phyloP scores from a whole-genome alignment of 768 basidiomycete species.

The Boletus coccyginus region DNA sequence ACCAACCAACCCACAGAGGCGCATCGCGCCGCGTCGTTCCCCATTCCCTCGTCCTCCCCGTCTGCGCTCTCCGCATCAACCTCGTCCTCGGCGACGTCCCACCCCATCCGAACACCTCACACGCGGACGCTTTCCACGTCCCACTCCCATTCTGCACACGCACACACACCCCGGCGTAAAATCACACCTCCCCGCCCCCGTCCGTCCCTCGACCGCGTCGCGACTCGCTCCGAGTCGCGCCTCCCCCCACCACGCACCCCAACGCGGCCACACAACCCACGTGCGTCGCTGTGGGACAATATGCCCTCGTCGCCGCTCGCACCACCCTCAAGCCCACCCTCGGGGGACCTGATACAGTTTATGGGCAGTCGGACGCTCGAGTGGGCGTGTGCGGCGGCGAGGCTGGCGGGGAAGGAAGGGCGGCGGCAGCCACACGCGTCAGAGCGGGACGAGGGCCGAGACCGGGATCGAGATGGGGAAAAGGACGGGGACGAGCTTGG shows the following conservation, averaged over 20 bases:
- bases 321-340: constrained; percentile 31
- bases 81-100: constrained; percentile 24
- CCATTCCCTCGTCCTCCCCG: constrained; percentile 19
- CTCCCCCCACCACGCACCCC: constrained; percentile 30
- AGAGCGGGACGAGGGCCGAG: constrained; percentile 10
- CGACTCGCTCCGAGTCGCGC: constrained; percentile 31
- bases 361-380: constrained; percentile 29
- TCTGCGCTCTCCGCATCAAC: constrained; percentile 20
- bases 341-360: constrained; percentile 31
- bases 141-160: background rate
- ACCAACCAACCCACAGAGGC: constrained; percentile 17
- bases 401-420: constrained; percentile 45
- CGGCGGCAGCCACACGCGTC: constrained; percentile 7
- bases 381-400: constrained; percentile 41
- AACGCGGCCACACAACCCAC: constrained; percentile 28
- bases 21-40: constrained; percentile 12
- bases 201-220: constrained; percentile 33
- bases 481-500: background rate
- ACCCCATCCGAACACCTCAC: constrained; percentile 34
- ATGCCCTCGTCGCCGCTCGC: constrained; percentile 46
- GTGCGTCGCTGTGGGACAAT: constrained; percentile 31
- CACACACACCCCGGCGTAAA: constrained; percentile 26
- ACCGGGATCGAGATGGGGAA: constrained; percentile 5
- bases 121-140: constrained; percentile 33
- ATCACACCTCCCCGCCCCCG: constrained; percentile 29